Evolutionary conservation across 352 stramenopile genomes (phyloP).

Genomic region (Lagenidium giganteum): DNA sequence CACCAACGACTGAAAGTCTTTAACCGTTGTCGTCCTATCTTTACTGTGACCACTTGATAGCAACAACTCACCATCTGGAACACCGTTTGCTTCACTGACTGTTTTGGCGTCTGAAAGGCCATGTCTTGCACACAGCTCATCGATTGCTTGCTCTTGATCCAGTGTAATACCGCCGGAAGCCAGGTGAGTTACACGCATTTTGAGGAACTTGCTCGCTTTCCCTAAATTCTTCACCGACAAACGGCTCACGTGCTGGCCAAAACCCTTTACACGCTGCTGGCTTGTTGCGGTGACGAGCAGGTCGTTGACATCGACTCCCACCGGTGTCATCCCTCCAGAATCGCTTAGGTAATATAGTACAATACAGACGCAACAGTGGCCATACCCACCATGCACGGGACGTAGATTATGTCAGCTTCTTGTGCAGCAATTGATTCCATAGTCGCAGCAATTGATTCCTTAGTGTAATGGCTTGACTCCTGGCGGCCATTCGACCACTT

Average conservation of each 20-base stretch:
- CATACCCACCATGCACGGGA: conserved; percentile 3
- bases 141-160: conserved; percentile 17
- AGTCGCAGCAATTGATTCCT: conserved; percentile 10
- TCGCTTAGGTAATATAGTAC: conserved; percentile 19
- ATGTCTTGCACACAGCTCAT: conserved; percentile 14
- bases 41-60: too few species aligned
- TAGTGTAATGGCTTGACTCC: conserved; percentile 8
- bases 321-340: neutral
- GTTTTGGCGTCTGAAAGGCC: conserved; percentile 13
- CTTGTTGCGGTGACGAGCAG: conserved; percentile 16
- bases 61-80: too few species aligned
- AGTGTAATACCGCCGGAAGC: conserved; percentile 4
- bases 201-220: conserved; percentile 17
- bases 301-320: conserved; percentile 25
- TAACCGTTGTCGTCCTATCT: conserved; percentile 8
- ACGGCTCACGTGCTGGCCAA: conserved; percentile 4
- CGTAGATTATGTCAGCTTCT: conserved; percentile 6
- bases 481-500: neutral
- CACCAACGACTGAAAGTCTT: conserved; percentile 27
- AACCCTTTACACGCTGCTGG: conserved; percentile 2
- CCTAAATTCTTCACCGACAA: conserved; percentile 26
- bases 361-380: conserved; percentile 14
- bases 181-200: conserved; percentile 17
- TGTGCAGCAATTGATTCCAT: conserved; percentile 14
- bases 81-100: conserved; percentile 7